Percentiles rank a stretch among this genome's conserved stretches.
Evolutionary conservation across 2,329 filamentous ascomycete genomes (phyloP).

Genomic region (Aspergillus felis): DNA sequence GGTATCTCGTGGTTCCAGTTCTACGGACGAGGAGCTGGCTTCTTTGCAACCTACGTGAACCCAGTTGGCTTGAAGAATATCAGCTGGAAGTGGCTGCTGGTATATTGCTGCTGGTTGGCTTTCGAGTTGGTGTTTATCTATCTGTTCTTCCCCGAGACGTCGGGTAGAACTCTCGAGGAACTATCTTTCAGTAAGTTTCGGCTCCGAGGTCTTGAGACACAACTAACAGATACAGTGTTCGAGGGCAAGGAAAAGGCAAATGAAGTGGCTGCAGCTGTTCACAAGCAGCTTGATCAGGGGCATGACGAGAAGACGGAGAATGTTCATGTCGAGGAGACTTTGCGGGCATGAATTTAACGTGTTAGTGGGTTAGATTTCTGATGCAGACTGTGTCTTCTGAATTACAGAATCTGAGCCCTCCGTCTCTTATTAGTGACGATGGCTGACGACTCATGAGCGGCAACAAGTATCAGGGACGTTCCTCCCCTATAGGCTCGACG

Average conservation of each 20-base stretch:
- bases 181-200: constrained; percentile 41
- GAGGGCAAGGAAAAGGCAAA: constrained; percentile 35
- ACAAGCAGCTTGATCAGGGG: constrained; percentile 30
- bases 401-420: no score
- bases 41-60: constrained; percentile 49
- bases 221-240: constrained; percentile 29
- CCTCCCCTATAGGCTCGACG: no score
- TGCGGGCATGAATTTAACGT: background rate
- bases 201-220: background rate
- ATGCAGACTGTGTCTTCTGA: no score
- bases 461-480: no score
- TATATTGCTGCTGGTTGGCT: constrained; percentile 42
- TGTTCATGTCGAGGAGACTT: constrained; percentile 5
- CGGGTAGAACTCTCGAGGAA: constrained; percentile 42
- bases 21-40: constrained; percentile 48
- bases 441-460: no score
- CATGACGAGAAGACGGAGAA: constrained; percentile 6
- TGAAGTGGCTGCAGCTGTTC: constrained; percentile 33
- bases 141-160: constrained; percentile 46
- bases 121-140: constrained; percentile 43
- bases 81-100: constrained; percentile 43
- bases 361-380: no score
- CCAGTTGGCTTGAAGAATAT: constrained; percentile 44
- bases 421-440: no score
- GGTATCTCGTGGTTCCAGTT: constrained; percentile 58